Percentiles rank a stretch among this genome's conserved stretches.
These are phyloP conservation scores for Rhizophora mangle DNA, from an alignment of 345 rosid genomes.

Conservation along the genomic window DNA sequence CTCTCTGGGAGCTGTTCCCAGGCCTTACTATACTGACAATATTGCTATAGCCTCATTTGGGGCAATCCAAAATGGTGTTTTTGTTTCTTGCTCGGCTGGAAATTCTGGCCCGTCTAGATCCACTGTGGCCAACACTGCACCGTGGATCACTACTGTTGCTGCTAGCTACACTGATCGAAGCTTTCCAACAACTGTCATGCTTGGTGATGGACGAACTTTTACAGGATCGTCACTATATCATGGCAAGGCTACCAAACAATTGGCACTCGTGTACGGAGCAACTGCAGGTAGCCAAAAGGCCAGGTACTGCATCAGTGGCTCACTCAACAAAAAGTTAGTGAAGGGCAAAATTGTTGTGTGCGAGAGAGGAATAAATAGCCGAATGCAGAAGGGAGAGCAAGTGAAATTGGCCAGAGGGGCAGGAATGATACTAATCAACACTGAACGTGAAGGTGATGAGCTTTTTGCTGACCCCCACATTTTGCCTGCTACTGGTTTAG, in stretches of 20 bases:
- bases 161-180: slow-evolving; percentile 69
- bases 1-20: slow-evolving; percentile 56
- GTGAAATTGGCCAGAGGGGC: slow-evolving; percentile 61
- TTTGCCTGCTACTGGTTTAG: slow-evolving; percentile 53
- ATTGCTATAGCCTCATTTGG: slow-evolving; percentile 56
- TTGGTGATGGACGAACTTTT: slow-evolving; percentile 43
- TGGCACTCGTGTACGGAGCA: slow-evolving; percentile 45
- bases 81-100: slow-evolving; percentile 80
- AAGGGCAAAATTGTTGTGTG: slow-evolving; percentile 45
- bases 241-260: slow-evolving; percentile 34
- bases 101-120: slow-evolving; percentile 62
- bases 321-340: slow-evolving; percentile 32
- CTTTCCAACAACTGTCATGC: slow-evolving; percentile 54
- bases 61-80: slow-evolving; percentile 55
- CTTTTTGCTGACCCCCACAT: slow-evolving; percentile 57
- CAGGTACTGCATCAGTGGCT: slow-evolving; percentile 32
- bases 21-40: slow-evolving; percentile 52
- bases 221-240: slow-evolving; percentile 51
- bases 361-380: slow-evolving; percentile 17
- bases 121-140: slow-evolving; percentile 57
- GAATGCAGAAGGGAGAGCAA: slow-evolving; percentile 26
- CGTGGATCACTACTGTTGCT: slow-evolving; percentile 88
- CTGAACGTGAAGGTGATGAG: slow-evolving; percentile 54
- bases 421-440: slow-evolving; percentile 61
- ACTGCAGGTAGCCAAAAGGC: slow-evolving; percentile 52